Conservation (phyloP, 805 yeast genomes). For the Ogataea siamensis region DNA sequence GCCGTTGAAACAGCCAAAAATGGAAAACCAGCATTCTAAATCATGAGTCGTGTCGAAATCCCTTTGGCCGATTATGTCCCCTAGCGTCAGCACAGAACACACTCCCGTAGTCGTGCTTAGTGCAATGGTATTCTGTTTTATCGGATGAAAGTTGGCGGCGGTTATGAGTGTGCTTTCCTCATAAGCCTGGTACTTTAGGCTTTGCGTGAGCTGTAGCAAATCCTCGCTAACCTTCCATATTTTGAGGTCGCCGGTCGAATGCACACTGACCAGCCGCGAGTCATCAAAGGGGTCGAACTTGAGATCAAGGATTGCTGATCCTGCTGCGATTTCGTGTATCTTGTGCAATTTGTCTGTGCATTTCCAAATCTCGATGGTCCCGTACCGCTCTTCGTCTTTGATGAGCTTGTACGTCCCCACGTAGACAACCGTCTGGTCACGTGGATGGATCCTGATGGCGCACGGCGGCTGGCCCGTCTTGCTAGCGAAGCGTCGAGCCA, state of each 20-base stretch:
- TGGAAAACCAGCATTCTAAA: slow-evolving; percentile 88
- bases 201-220: slow-evolving; percentile 17
- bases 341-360: slow-evolving; percentile 17
- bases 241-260: slow-evolving; percentile 73
- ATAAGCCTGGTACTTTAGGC: slow-evolving; percentile 43
- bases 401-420: slow-evolving; percentile 83
- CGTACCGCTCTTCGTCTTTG: slow-evolving; percentile 57
- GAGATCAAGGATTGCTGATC: slow-evolving; percentile 74
- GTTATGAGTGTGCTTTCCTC: slow-evolving; percentile 55
- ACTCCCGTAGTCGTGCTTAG: slow-evolving; percentile 72
- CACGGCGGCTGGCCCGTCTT: slow-evolving; percentile 78
- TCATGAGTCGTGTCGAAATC: slow-evolving; percentile 49
- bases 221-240: slow-evolving; percentile 52
- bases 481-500: slow-evolving; percentile 18
- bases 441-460: slow-evolving; percentile 60
- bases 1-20: slow-evolving; percentile 57
- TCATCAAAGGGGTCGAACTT: slow-evolving; percentile 59
- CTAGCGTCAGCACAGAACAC: slow-evolving; percentile 42
- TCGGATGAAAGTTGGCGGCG: slow-evolving; percentile 58
- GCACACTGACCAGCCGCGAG: slow-evolving; percentile 55
- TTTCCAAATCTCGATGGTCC: slow-evolving; percentile 50
- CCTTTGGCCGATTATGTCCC: slow-evolving; percentile 11
- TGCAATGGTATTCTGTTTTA: slow-evolving; percentile 36
- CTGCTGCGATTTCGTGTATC: slow-evolving; percentile 33
- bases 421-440: slow-evolving; percentile 45